Percentiles rank a stretch among this genome's conserved stretches.
Evolutionary conservation across 2,329 filamentous ascomycete genomes (phyloP).

Genomic region (Sarocladiaceae sp.): DNA sequence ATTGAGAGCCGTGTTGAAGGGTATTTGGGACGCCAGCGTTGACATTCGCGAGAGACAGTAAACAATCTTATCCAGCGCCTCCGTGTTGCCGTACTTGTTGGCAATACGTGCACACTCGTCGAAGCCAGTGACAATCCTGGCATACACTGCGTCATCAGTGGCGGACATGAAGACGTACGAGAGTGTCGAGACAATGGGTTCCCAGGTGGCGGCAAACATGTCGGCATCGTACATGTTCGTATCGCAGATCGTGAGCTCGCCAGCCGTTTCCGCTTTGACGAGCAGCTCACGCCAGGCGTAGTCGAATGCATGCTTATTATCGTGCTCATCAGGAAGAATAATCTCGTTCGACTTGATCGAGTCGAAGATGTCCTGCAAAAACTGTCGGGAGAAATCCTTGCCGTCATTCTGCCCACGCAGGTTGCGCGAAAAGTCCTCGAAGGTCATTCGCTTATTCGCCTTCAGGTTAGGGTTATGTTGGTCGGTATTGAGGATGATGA

Average conservation of each 20-base stretch:
- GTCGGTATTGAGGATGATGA: slow-evolving; percentile 96
- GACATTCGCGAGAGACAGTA: slow-evolving; percentile 87
- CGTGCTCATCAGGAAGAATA: slow-evolving; percentile 93
- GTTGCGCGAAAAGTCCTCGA: slow-evolving; percentile 77
- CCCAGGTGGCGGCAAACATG: slow-evolving; percentile 97
- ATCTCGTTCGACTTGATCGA: slow-evolving; percentile 92
- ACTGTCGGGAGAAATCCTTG: slow-evolving; percentile 76
- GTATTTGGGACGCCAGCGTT: slow-evolving; percentile 68
- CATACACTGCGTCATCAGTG: slow-evolving; percentile 91
- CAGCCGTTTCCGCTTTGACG: slow-evolving; percentile 71
- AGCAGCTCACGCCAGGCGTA: slow-evolving; percentile 96
- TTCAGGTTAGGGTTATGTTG: slow-evolving; percentile 91
- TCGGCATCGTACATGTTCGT: slow-evolving; percentile 96
- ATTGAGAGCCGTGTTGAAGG: slow-evolving; percentile 81
- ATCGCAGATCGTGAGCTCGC: slow-evolving; percentile 69
- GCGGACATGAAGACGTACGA: slow-evolving; percentile 99
- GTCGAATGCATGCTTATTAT: slow-evolving; percentile 93
- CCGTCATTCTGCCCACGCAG: slow-evolving; percentile 84
- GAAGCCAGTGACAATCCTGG: slow-evolving; percentile 87
- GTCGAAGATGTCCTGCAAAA: slow-evolving; percentile 79
- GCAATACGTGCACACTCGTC: slow-evolving; percentile 94
- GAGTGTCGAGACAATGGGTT: slow-evolving; percentile 85
- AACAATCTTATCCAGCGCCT: slow-evolving; percentile 88
- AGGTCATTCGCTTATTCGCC: slow-evolving; percentile 72
- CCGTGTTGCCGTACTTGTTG: slow-evolving; percentile 71